phyloP scores from a whole-genome alignment of 495 filamentous ascomycete species.

The Trichoderma orchidacearum region DNA sequence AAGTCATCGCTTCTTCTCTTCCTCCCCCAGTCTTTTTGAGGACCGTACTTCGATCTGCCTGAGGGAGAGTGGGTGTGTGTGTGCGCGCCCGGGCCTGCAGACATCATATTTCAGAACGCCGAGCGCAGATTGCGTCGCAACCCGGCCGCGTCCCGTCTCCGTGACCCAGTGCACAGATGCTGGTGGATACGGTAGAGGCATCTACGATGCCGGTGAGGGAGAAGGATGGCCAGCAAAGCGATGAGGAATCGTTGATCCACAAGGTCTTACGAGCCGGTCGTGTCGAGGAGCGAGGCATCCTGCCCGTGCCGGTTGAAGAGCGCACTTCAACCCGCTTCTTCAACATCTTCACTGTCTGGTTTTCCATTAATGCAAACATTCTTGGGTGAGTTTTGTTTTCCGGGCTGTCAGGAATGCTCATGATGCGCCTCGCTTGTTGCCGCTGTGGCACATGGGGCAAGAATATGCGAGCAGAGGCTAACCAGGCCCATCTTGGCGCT shows the following conservation, averaged over 20 bases:
- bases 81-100: too few species aligned
- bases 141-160: not conserved
- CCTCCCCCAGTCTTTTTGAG: too few species aligned
- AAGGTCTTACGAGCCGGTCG: constrained; percentile 7
- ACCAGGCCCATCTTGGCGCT: not conserved
- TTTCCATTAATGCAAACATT: constrained; percentile 26
- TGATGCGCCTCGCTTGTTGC: not conserved
- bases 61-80: too few species aligned
- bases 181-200: not conserved
- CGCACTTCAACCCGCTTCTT: constrained; percentile 30
- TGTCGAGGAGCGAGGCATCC: constrained; percentile 34
- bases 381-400: constrained; percentile 18
- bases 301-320: constrained; percentile 37
- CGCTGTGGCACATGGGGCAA: too few species aligned
- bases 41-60: too few species aligned
- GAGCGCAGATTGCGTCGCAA: too few species aligned
- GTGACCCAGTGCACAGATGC: not conserved
- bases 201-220: not conserved
- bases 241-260: not conserved
- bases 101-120: too few species aligned
- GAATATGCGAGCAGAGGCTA: not conserved
- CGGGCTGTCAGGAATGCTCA: not conserved
- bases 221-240: not conserved
- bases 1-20: too few species aligned
- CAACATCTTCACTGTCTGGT: constrained; percentile 35